Conservation (phyloP, 495 filamentous ascomycete genomes). For the Bryoglossum gracile region DNA sequence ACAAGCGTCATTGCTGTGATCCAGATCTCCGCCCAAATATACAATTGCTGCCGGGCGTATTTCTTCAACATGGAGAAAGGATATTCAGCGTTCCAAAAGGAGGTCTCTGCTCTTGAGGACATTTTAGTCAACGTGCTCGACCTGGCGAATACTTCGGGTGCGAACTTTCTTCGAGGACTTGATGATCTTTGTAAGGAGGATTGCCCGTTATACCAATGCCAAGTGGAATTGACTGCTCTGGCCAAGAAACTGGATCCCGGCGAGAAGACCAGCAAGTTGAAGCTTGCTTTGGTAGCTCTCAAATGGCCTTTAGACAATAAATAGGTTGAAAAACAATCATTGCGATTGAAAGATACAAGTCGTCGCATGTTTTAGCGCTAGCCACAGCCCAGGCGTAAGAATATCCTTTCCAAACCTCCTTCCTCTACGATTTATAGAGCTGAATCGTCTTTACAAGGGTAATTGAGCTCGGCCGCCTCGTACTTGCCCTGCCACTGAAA, state of each 20-base stretch:
- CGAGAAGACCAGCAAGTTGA: constrained; percentile 1
- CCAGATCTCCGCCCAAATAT: constrained; percentile 24
- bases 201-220: constrained; percentile 12
- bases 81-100: constrained; percentile 8
- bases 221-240: constrained; percentile 5
- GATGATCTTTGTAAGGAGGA: constrained; percentile 1
- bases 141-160: background rate
- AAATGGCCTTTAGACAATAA: constrained; percentile 17
- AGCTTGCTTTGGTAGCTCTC: constrained; percentile 5
- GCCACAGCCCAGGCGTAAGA: constrained; percentile 8
- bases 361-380: constrained; percentile 2
- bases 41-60: constrained; percentile 9
- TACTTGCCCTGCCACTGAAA: no score
- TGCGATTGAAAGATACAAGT: constrained; percentile 8
- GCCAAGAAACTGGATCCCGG: constrained; percentile 1
- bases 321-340: constrained; percentile 5
- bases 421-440: no score
- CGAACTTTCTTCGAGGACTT: background rate
- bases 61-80: constrained; percentile 3
- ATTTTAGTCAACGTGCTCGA: constrained; percentile 8
- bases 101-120: constrained; percentile 12
- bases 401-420: no score
- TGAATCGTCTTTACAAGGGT: no score
- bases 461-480: no score
- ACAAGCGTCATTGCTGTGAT: constrained; percentile 34